These are phyloP conservation scores for Pseudocercospora cruenta DNA, from an alignment of 2,329 filamentous ascomycete species.

Conservation along the genomic window DNA sequence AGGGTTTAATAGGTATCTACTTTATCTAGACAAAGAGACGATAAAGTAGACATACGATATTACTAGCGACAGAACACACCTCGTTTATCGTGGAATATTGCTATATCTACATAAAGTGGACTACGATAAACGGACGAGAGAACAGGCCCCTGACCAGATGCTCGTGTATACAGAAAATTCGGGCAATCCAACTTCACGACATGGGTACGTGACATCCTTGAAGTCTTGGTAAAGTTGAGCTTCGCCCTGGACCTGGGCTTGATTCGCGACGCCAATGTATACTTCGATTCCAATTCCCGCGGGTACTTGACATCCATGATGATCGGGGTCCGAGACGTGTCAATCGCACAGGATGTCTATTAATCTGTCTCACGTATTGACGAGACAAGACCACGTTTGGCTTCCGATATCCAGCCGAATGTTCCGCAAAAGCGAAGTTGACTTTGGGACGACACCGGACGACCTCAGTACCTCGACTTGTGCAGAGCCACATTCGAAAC, in stretches of 20 bases:
- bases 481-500: not conserved
- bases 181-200: not conserved
- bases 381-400: not conserved
- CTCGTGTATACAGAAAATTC: not conserved
- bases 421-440: not conserved
- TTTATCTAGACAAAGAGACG: no score
- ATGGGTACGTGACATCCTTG: not conserved
- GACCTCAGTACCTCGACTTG: not conserved
- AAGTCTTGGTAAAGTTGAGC: not conserved
- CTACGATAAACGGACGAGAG: no score
- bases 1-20: not conserved
- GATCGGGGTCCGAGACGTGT: constrained; percentile 5
- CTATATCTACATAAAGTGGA: no score
- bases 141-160: not conserved
- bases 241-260: not conserved
- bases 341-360: not conserved
- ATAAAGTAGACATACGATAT: no score
- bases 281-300: not conserved
- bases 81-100: no score
- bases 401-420: not conserved
- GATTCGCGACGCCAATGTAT: not conserved
- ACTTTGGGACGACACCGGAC: not conserved
- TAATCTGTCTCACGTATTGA: not conserved
- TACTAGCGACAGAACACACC: no score
- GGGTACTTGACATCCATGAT: constrained; percentile 1